Percentiles rank a stretch among this genome's conserved stretches.
phyloP scores from a whole-genome alignment of 1,284 basidiomycete genomes.

The Hortiboletus rubellus region DNA sequence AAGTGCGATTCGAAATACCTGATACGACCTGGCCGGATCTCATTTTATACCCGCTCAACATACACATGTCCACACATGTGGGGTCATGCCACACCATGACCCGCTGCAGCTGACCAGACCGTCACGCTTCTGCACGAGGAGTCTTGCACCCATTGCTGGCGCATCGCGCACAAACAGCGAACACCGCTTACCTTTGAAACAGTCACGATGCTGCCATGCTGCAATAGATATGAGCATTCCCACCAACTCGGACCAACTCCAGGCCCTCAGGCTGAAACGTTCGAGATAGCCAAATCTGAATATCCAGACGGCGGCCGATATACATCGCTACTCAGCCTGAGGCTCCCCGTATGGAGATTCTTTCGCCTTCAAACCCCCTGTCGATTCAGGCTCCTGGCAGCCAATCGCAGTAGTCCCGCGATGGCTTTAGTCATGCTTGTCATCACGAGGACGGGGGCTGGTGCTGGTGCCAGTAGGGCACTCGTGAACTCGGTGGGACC shows the following conservation, averaged over 20 bases:
- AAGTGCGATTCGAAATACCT: neutral
- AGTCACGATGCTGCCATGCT: neutral
- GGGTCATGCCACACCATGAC: neutral
- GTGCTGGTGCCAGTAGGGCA: neutral
- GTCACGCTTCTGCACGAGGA: neutral
- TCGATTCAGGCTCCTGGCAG: neutral
- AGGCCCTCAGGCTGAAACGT: too few relatives aligned
- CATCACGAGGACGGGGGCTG: neutral
- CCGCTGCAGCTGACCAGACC: neutral
- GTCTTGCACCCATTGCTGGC: neutral
- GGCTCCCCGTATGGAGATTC: neutral
- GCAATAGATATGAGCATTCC: neutral
- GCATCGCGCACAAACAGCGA: neutral
- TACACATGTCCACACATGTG: neutral
- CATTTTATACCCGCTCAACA: conserved; percentile 7
- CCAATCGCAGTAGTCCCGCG: neutral
- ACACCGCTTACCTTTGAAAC: too few relatives aligned
- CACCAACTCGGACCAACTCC: neutral
- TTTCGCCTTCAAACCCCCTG: neutral
- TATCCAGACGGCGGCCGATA: too few relatives aligned
- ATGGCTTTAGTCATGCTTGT: neutral
- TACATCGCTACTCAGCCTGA: too few relatives aligned
- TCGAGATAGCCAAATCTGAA: too few relatives aligned
- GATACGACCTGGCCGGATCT: conserved; percentile 1
- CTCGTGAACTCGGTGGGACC: neutral